Base-by-base conservation (phyloP, 2,329 filamentous ascomycete species). In the Laburnicola sp. region DNA sequence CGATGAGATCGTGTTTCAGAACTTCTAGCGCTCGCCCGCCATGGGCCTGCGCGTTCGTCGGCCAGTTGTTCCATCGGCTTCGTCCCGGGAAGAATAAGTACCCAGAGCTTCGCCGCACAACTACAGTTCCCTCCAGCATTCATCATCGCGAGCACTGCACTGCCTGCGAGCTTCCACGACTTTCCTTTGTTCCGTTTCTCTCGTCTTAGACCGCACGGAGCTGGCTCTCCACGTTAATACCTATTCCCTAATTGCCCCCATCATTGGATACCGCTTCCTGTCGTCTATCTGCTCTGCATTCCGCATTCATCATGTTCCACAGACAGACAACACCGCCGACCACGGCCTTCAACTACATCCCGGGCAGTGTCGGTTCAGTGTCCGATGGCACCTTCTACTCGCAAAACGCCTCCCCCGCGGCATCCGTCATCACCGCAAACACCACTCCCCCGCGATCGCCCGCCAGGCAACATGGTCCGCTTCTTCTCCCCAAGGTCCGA, bases 401-500 rank as follows among this genome's bases (percentile, higher is more conserved):
- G 45, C 80, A 82, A 64, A 81, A 87, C 70, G 89, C 87, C 38
- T 83, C 83, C 30, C 83, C 83, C 37, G 41, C 51, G 22, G 87
- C 88, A 70, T 88, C 88, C 37, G 78, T 85, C 62, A 80, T 83
- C 75, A 88, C 86, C 21, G 79, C 82, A 59, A 79, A 84, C 62
- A 87, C 86, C 46, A 91, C 88, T 9, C 88, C 89, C 46, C 82
- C 81, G 46, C 80, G 82, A 57, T 88, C 88, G 30, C 88, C 89
- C 53, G 83, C 92, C 62, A 82, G 86, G 54, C 87, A 90, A 55
- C 87, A 91, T 75, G 89, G 90, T 45, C 89, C 90, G 45, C 78
- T 90, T 42, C 78, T 96, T 53, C 80, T 96, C 28, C 91, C 91
- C 66, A 94, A 91, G 80, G 92, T 95, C 76, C 84, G 91, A 54